Evolutionary conservation across 805 yeast genomes (phyloP).

Genomic region (Candida ficus): DNA sequence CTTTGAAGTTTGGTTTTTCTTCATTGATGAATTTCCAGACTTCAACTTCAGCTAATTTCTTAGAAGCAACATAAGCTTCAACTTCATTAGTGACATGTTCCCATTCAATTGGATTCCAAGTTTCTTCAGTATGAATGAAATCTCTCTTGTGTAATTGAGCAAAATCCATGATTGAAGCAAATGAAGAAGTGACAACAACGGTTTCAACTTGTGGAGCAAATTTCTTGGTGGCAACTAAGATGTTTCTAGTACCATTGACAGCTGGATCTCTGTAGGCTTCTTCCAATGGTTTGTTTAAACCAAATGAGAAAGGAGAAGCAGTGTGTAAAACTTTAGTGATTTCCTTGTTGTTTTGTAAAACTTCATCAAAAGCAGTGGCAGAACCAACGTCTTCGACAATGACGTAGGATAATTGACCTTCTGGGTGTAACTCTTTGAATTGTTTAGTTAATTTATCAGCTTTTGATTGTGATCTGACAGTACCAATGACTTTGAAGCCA

Average conservation of each 20-base stretch:
- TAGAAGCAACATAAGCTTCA: constrained; percentile 54
- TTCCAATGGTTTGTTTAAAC: constrained; percentile 36
- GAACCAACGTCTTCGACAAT: constrained; percentile 43
- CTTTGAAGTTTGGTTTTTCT: constrained; percentile 33
- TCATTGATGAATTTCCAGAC: constrained; percentile 49
- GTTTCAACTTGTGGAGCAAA: constrained; percentile 37
- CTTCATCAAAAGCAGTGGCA: constrained; percentile 39
- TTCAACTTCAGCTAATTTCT: constrained; percentile 53
- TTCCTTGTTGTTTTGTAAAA: constrained; percentile 43
- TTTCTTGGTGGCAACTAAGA: constrained; percentile 42
- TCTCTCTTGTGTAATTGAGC: constrained; percentile 31
- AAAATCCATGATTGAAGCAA: constrained; percentile 38
- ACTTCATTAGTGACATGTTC: constrained; percentile 27
- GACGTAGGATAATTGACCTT: constrained; percentile 35
- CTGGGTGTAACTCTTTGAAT: constrained; percentile 27
- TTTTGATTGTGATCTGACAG: constrained; percentile 25
- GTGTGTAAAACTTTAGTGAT: constrained; percentile 52
- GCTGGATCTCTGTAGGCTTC: constrained; percentile 54
- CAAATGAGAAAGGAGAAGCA: constrained; percentile 53
- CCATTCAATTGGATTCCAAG: constrained; percentile 47
- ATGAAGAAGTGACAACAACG: constrained; percentile 49
- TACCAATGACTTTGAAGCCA: constrained; percentile 31
- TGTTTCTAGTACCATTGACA: constrained; percentile 45
- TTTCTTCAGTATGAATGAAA: constrained; percentile 38
- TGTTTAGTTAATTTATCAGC: constrained; percentile 28